Percentiles rank a stretch among this genome's conserved stretches.
Conservation (phyloP, 805 yeast species). For the Tetrapisispora pingtungensis region DNA sequence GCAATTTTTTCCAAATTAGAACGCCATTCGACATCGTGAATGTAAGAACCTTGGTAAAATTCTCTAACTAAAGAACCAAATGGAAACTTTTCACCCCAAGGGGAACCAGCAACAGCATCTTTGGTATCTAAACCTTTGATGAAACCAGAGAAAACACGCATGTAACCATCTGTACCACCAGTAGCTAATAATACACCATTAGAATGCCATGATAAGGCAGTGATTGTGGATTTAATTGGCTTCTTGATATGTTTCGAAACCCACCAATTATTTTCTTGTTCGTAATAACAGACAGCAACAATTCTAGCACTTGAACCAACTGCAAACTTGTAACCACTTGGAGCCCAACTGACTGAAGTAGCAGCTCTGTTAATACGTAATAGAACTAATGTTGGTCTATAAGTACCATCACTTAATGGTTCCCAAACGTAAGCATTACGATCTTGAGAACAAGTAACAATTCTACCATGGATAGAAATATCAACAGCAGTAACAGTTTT, state of each 20-base stretch:
- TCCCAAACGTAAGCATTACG: constrained; percentile 97
- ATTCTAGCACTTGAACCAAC: constrained; percentile 93
- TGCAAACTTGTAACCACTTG: constrained; percentile 89
- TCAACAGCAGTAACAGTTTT: constrained; percentile 93
- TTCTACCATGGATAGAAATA: constrained; percentile 75
- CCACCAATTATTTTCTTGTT: constrained; percentile 98
- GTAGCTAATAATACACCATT: constrained; percentile 79
- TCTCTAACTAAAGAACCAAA: constrained; percentile 59
- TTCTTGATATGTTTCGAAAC: constrained; percentile 93
- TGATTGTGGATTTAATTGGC: constrained; percentile 81
- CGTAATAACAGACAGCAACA: constrained; percentile 93
- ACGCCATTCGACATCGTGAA: constrained; percentile 81
- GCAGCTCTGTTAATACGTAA: constrained; percentile 93
- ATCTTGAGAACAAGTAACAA: constrained; percentile 95
- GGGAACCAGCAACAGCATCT: constrained; percentile 39
- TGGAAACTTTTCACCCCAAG: constrained; percentile 94
- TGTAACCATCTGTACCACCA: constrained; percentile 91
- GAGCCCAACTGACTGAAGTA: constrained; percentile 90
- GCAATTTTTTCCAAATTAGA: constrained; percentile 72
- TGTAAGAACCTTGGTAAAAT: constrained; percentile 68
- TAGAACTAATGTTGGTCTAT: constrained; percentile 84
- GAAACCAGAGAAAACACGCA: constrained; percentile 79
- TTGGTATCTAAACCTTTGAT: constrained; percentile 80
- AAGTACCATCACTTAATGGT: constrained; percentile 46
- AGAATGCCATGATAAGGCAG: constrained; percentile 85